These are phyloP conservation scores for Eimeria praecox DNA, from an alignment of 169 alveolate species.

Conservation along the genomic window DNA sequence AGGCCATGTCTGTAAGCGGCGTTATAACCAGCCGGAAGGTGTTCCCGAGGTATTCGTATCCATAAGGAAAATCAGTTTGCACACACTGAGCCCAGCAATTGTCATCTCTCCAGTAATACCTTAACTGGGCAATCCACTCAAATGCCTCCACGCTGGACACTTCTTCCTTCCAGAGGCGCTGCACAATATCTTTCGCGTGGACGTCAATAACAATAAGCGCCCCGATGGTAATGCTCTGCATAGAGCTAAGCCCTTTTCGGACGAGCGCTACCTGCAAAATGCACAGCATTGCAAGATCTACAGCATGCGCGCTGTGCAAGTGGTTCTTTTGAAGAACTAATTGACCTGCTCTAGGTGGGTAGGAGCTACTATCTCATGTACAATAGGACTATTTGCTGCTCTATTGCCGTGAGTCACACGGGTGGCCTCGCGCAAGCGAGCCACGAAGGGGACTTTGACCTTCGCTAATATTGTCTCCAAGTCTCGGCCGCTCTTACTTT, in stretches of 20 bases:
- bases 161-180: constrained; percentile 88
- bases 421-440: too few species aligned
- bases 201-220: constrained; percentile 97
- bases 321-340: not conserved
- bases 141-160: constrained; percentile 81
- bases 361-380: not conserved
- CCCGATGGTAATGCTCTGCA: constrained; percentile 92
- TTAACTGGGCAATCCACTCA: constrained; percentile 92
- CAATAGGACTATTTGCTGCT: not conserved
- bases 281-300: not conserved
- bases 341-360: not conserved
- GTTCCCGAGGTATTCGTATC: constrained; percentile 98
- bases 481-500: too few species aligned
- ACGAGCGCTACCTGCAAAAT: constrained; percentile 89
- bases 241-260: constrained; percentile 92
- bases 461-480: not conserved
- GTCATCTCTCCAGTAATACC: constrained; percentile 97
- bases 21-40: constrained; percentile 97
- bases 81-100: constrained; percentile 89
- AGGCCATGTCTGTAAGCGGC: constrained; percentile 97
- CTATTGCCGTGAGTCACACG: not conserved
- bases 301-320: not conserved
- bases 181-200: constrained; percentile 96
- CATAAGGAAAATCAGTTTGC: constrained; percentile 95
- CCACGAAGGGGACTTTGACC: not conserved